phyloP scores from a whole-genome alignment of 306 rosid genomes.

The Cercis canadensis region DNA sequence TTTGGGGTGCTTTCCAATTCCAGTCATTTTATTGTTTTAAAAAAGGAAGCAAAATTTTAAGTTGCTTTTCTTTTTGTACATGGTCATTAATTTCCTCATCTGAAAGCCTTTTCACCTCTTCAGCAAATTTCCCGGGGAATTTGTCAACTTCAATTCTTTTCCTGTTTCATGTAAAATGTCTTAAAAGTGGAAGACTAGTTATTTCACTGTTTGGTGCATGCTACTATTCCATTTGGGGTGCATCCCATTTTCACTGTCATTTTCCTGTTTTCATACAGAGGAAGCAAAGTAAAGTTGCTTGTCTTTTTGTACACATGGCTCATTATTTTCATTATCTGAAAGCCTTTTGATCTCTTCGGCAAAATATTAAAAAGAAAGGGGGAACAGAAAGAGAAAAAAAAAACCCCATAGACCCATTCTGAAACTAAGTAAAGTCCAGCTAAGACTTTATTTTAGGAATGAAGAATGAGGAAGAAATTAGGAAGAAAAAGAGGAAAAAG shows the following conservation, averaged over 20 bases:
- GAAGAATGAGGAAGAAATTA: background rate
- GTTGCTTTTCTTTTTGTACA: too few relatives aligned
- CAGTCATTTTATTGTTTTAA: too few relatives aligned
- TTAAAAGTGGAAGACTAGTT: background rate
- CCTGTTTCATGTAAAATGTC: background rate
- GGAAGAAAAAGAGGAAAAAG: background rate
- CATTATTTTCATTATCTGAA: background rate
- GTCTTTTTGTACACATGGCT: background rate
- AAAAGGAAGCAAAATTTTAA: too few relatives aligned
- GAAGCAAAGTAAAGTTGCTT: conserved; percentile 5
- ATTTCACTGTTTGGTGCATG: conserved; percentile 3
- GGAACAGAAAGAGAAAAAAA: background rate
- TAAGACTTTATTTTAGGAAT: background rate
- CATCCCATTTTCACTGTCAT: background rate
- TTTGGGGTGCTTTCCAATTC: background rate
- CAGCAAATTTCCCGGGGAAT: background rate
- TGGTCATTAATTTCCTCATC: too few relatives aligned
- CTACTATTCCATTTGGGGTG: background rate
- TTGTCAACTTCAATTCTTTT: background rate
- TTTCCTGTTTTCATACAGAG: background rate
- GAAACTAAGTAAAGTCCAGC: background rate
- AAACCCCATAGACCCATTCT: background rate
- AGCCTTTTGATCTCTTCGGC: background rate
- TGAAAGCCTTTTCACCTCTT: too few relatives aligned
- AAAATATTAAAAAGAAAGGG: background rate